Percentiles rank a stretch among this genome's conserved stretches.
These are phyloP conservation scores for Eucalyptus shirleyi DNA, from an alignment of 345 rosid genomes.

Conservation along the genomic window DNA sequence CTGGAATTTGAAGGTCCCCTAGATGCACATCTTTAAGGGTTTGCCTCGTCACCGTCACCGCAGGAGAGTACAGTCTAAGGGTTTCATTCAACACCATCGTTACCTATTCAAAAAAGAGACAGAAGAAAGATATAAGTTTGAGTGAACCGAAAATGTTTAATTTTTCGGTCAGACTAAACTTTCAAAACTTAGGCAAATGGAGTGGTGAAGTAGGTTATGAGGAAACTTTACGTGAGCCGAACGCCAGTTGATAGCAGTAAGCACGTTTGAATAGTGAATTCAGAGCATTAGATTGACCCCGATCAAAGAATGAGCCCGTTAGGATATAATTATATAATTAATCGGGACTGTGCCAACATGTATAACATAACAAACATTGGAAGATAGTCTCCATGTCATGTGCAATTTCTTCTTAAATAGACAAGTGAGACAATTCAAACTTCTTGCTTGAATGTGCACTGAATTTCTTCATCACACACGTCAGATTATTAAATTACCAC, in stretches of 20 bases:
- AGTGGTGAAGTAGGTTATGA: background rate
- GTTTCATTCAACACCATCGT: conserved; percentile 58
- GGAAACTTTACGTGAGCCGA: background rate
- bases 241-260: background rate
- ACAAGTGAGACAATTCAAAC: background rate
- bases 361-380: background rate
- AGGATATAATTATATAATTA: background rate
- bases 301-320: rapidly evolving
- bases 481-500: background rate
- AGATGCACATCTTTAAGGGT: conserved; percentile 21
- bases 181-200: background rate
- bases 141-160: background rate
- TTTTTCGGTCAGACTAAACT: background rate
- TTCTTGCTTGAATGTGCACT: background rate
- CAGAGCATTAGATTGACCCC: background rate
- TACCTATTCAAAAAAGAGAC: conserved; percentile 15
- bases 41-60: conserved; percentile 30
- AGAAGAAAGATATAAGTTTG: background rate
- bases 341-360: background rate
- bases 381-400: background rate
- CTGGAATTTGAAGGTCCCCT: conserved; percentile 46
- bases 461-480: background rate
- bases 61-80: conserved; percentile 65
- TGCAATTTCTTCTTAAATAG: background rate
- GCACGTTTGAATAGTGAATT: background rate